These are phyloP conservation scores for Dioscorea zingiberensis DNA, from an alignment of 106 monocot species.

Conservation along the genomic window DNA sequence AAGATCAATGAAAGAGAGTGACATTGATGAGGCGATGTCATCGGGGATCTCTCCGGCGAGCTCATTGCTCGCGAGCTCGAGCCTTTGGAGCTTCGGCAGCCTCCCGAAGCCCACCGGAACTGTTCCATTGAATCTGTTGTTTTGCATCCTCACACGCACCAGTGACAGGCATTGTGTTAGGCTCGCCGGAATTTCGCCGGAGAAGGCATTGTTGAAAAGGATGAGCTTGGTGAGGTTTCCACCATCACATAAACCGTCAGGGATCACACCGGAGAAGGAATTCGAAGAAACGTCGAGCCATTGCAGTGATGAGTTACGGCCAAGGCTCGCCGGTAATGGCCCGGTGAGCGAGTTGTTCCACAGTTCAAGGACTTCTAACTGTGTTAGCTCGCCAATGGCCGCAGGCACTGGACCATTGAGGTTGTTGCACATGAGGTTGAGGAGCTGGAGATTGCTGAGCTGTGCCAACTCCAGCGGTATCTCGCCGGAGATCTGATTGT, in stretches of 20 bases:
- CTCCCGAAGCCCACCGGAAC: slow-evolving; percentile 53
- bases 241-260: slow-evolving; percentile 39
- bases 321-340: slow-evolving; percentile 46
- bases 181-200: slow-evolving; percentile 54
- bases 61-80: slow-evolving; percentile 64
- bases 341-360: slow-evolving; percentile 87
- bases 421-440: slow-evolving; percentile 87
- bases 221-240: slow-evolving; percentile 87
- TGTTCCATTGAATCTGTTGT: slow-evolving; percentile 66
- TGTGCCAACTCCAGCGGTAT: slow-evolving; percentile 51
- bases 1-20: slow-evolving; percentile 85
- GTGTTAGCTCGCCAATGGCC: slow-evolving; percentile 39
- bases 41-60: slow-evolving; percentile 59
- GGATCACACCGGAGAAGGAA: slow-evolving; percentile 60
- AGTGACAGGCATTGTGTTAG: slow-evolving; percentile 49
- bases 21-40: slow-evolving; percentile 53
- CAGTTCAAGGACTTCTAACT: slow-evolving; percentile 57
- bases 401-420: slow-evolving; percentile 53
- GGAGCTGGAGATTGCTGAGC: slow-evolving; percentile 54
- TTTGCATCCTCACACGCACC: slow-evolving; percentile 71
- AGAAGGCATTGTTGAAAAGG: slow-evolving; percentile 80
- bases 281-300: slow-evolving; percentile 98
- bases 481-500: slow-evolving; percentile 59
- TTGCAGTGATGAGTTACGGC: slow-evolving; percentile 48
- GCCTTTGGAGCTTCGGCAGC: slow-evolving; percentile 62